Percentiles rank a stretch among this genome's conserved stretches.
Evolutionary conservation across 495 filamentous ascomycete genomes (phyloP).

Genomic region (Aspergillus wentii): DNA sequence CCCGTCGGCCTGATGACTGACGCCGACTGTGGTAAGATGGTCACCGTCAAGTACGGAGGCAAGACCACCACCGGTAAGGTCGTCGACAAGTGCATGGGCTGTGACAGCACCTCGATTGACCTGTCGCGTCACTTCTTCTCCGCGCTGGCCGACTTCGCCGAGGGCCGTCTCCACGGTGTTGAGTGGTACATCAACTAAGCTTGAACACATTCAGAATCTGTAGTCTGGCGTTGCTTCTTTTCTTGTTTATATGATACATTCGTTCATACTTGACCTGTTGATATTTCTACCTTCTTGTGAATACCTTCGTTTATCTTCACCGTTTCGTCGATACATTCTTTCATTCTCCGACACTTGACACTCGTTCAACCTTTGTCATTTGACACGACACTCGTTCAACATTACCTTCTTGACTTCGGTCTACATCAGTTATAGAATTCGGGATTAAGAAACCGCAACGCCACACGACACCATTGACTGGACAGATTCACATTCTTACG

Average conservation of each 20-base stretch:
- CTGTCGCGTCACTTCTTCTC: slow-evolving; percentile 40
- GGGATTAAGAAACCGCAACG: no score
- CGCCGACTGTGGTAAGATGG: slow-evolving; percentile 60
- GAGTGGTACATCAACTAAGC: slow-evolving; percentile 35
- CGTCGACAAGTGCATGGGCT: slow-evolving; percentile 75
- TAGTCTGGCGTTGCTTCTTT: not conserved
- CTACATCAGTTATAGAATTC: no score
- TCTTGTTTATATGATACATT: slow-evolving; percentile 3
- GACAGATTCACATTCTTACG: no score
- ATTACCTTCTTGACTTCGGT: no score
- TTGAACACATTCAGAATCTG: slow-evolving; percentile 14
- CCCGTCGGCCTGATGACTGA: slow-evolving; percentile 51
- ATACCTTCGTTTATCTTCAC: no score
- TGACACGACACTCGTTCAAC: no score
- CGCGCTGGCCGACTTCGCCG: slow-evolving; percentile 21
- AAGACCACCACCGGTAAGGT: slow-evolving; percentile 52
- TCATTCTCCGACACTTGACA: no score
- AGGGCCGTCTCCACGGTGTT: slow-evolving; percentile 27
- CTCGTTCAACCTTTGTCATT: no score
- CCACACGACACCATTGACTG: no score
- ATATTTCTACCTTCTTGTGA: slow-evolving; percentile 1
- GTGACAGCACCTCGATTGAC: slow-evolving; percentile 42
- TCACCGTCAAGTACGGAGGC: slow-evolving; percentile 55
- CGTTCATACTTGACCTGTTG: slow-evolving; percentile 1
- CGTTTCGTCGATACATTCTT: no score